phyloP scores from a whole-genome alignment of 345 rosid genomes.

The Viola odorata region DNA sequence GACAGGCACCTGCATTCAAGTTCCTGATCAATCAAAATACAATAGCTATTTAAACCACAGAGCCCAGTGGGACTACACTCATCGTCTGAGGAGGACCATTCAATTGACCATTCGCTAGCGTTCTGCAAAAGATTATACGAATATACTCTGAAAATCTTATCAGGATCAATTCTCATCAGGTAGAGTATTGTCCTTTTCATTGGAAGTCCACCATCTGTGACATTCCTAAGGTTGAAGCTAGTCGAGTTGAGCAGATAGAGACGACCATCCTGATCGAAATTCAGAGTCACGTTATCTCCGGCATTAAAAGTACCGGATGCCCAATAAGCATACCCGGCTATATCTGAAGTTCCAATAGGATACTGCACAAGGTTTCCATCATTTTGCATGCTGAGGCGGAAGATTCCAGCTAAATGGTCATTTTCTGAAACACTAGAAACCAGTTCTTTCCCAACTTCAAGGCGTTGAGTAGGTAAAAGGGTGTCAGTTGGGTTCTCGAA shows the following conservation, averaged over 20 bases:
- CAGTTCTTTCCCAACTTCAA: slow-evolving; percentile 6
- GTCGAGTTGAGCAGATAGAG: slow-evolving; percentile 13
- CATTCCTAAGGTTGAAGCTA: not conserved
- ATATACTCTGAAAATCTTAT: slow-evolving; percentile 5
- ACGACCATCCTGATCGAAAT: slow-evolving; percentile 18
- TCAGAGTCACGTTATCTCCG: slow-evolving; percentile 11
- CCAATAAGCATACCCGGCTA: slow-evolving; percentile 2
- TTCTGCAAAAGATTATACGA: slow-evolving; percentile 1
- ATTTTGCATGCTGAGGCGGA: slow-evolving; percentile 13
- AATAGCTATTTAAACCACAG: slow-evolving; percentile 29
- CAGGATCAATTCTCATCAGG: slow-evolving; percentile 8
- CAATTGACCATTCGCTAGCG: not conserved
- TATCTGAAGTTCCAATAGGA: slow-evolving; percentile 4
- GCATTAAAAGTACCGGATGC: not conserved
- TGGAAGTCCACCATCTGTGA: not conserved
- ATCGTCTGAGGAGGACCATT: not conserved
- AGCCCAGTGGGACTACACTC: slow-evolving; percentile 14
- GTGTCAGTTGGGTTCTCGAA: slow-evolving; percentile 16
- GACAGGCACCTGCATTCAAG: slow-evolving; percentile 16
- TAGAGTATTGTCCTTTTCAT: not conserved
- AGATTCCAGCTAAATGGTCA: slow-evolving; percentile 12
- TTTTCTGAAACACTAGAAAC: slow-evolving; percentile 10
- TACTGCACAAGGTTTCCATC: slow-evolving; percentile 33
- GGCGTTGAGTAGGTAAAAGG: slow-evolving; percentile 16
- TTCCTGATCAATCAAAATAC: slow-evolving; percentile 1